Base-by-base conservation (phyloP, 108 stramenopile genomes). In the Skeletonema menzelii region DNA sequence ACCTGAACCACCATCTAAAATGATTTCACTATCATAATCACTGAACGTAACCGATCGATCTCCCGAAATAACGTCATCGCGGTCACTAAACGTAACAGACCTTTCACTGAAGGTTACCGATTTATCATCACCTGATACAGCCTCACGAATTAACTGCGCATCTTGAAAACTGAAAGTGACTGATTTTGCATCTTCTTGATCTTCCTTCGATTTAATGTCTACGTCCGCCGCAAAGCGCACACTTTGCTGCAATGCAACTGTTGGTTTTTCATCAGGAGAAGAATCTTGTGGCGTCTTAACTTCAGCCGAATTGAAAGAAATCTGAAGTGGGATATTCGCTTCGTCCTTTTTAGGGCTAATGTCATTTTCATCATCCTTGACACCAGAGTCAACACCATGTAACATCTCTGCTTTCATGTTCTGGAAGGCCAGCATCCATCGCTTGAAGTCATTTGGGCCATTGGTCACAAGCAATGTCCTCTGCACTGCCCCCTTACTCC, bases 361-460 rank as follows among this genome's bases (percentile, higher is more conserved):
- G n/a, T 60, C 42, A 28, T 27, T 32, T 38, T 26, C 27, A 22
- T 59, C n/a, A 2, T 20, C 56, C 14, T 72, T 38, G 13, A 53
- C 47, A 72, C 49, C 55, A 24, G 63, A 63, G 27, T 28, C 37
- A 8, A 63, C 61, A 40, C 40, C 47, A 32, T 53, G 53, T 34
- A 73, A 57, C 24, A 75, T 64, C 8, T 31, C 44, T 22, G 58
- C 73, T 34, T 67, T 67, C 59, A 75, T 32, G 17, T 63, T 75
- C 5, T 58, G 28, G 49, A 75, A 75, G 22, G 65, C 28, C 24
- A 15, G 11, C 8, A 75, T 67, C 73, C 73, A 75, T 65, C 42
- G 64, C 31, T 67, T 75, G 32, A 75, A 75, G 4, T 75, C 73
- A 5, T 59, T 57, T 8, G 73, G 73, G 0, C 73, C 73, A 37